Conservation (phyloP, 306 rosid species). For the Mimosa bimucronata region DNA sequence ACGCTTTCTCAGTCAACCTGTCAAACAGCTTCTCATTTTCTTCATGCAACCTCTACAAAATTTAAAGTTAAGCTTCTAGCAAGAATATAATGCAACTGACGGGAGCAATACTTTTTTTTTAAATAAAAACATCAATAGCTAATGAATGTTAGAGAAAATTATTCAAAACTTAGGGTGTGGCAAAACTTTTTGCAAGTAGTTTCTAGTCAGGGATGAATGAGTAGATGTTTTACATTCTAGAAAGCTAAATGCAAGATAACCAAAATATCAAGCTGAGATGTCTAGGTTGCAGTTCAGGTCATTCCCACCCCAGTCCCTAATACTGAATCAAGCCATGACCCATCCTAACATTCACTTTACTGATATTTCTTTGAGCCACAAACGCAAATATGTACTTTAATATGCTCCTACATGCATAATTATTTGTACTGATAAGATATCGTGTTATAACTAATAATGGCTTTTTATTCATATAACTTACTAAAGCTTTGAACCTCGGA, state of each 20-base stretch:
- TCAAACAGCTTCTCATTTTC: constrained; percentile 96
- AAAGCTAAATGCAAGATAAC: constrained; percentile 15
- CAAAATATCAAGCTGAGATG: constrained; percentile 10
- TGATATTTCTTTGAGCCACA: not conserved
- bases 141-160: constrained; percentile 22
- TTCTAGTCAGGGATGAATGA: not conserved
- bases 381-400: not conserved
- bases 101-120: constrained; percentile 12
- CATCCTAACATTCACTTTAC: constrained; percentile 25
- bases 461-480: not conserved
- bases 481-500: not conserved
- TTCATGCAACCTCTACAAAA: constrained; percentile 91
- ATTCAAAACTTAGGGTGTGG: constrained; percentile 20
- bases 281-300: constrained; percentile 23
- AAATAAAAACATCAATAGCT: not conserved
- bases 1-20: constrained; percentile 84
- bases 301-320: not conserved
- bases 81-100: constrained; percentile 23
- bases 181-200: not conserved
- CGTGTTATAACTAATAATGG: not conserved
- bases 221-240: not conserved
- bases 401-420: constrained; percentile 15
- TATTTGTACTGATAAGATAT: constrained; percentile 2
- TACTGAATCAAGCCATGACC: constrained; percentile 12
- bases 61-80: constrained; percentile 38